Evolutionary conservation across 371 early-diverging fungal genomes (phyloP).

Genomic region (Actinomortierella wolfii): DNA sequence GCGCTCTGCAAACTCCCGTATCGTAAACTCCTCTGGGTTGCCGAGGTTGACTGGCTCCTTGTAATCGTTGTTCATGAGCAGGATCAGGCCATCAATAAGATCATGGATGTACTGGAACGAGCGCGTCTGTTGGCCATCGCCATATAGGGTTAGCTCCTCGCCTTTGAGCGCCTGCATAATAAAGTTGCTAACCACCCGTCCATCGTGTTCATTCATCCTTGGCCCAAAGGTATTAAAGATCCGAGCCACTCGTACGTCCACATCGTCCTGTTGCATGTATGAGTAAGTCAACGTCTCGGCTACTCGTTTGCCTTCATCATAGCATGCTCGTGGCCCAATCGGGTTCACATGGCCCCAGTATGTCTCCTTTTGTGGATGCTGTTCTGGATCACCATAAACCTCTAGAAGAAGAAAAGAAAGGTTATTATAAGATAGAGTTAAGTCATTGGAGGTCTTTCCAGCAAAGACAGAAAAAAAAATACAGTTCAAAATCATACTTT

Average conservation of each 20-base stretch:
- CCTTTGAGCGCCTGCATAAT: slow-evolving; percentile 85
- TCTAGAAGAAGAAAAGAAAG: slow-evolving; percentile 54
- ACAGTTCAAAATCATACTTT: background rate
- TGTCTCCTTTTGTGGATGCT: slow-evolving; percentile 86
- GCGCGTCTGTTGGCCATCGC: slow-evolving; percentile 83
- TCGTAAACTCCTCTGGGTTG: slow-evolving; percentile 89
- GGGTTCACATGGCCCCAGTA: slow-evolving; percentile 93
- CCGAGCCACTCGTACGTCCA: slow-evolving; percentile 85
- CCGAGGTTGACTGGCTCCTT: slow-evolving; percentile 84
- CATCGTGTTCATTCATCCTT: slow-evolving; percentile 88
- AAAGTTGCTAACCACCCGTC: slow-evolving; percentile 91
- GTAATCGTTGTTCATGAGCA: slow-evolving; percentile 77
- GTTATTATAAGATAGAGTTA: slow-evolving; percentile 5
- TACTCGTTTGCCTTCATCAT: slow-evolving; percentile 91
- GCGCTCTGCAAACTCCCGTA: slow-evolving; percentile 79
- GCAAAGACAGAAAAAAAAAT: background rate
- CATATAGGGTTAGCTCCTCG: slow-evolving; percentile 82
- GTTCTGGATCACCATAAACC: slow-evolving; percentile 90
- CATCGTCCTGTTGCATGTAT: slow-evolving; percentile 78
- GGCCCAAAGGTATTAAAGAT: slow-evolving; percentile 89
- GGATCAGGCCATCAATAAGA: slow-evolving; percentile 83
- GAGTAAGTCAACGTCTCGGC: slow-evolving; percentile 88
- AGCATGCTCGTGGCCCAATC: slow-evolving; percentile 85
- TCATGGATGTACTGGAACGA: slow-evolving; percentile 92
- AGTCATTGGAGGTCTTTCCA: slow-evolving; percentile 1